Evolutionary conservation across 257 asterid species (phyloP).

Genomic region (Penstemon newberryi): DNA sequence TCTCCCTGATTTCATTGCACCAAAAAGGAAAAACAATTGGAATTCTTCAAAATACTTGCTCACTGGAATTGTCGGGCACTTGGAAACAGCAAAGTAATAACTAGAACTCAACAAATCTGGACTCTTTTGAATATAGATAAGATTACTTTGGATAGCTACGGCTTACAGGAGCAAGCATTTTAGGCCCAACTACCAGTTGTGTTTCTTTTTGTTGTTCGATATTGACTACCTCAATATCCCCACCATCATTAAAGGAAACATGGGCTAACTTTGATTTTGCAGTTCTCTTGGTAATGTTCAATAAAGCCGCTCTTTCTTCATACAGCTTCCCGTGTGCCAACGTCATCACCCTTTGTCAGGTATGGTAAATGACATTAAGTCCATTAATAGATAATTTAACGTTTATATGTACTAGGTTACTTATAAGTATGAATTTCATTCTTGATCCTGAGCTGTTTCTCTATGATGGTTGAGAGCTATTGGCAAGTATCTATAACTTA

Average conservation of each 20-base stretch:
- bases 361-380: constrained; percentile 25
- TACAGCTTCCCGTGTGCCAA: constrained; percentile 85
- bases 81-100: not conserved
- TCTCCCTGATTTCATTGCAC: not conserved
- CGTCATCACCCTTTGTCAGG: constrained; percentile 96
- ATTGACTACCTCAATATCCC: constrained; percentile 5
- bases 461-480: not conserved
- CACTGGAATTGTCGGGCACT: not conserved
- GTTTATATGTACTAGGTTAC: not conserved
- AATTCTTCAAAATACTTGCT: not conserved
- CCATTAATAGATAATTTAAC: constrained; percentile 13
- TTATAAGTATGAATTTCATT: not conserved
- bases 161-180: not conserved
- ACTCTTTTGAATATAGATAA: not conserved
- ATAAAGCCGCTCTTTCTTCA: constrained; percentile 95
- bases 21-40: too few relatives aligned
- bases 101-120: not conserved
- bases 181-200: constrained; percentile 2
- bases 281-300: constrained; percentile 89
- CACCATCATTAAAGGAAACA: not conserved
- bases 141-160: not conserved
- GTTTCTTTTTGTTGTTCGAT: constrained; percentile 9
- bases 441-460: not conserved
- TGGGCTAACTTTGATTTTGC: constrained; percentile 40
- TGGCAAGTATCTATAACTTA: too few relatives aligned